Evolutionary conservation across 768 basidiomycete species (phyloP).

Genomic region (Peribolospora baueri): DNA sequence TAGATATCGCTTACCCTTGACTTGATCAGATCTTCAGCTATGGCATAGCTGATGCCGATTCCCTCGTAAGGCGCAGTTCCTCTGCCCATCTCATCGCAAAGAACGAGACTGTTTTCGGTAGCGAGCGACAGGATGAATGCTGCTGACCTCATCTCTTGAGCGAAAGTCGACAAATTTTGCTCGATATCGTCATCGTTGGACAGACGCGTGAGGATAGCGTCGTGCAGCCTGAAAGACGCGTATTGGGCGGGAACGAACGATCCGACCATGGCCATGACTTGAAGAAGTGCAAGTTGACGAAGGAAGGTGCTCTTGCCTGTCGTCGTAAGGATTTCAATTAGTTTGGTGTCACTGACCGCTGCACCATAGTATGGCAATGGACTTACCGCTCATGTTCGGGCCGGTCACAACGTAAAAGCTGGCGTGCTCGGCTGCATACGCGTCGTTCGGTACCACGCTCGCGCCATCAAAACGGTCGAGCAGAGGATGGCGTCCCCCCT

Average conservation of each 20-base stretch:
- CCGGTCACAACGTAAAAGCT: slow-evolving; percentile 54
- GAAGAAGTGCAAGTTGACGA: slow-evolving; percentile 57
- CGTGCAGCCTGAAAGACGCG: slow-evolving; percentile 66
- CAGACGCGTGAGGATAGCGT: slow-evolving; percentile 57
- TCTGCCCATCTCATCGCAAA: slow-evolving; percentile 85
- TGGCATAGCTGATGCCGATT: slow-evolving; percentile 23
- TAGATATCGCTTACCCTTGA: slow-evolving; percentile 30
- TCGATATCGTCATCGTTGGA: slow-evolving; percentile 89
- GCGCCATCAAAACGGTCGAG: slow-evolving; percentile 39
- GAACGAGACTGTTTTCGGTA: slow-evolving; percentile 40
- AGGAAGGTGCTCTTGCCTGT: slow-evolving; percentile 81
- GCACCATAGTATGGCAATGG: no score
- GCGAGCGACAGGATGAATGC: slow-evolving; percentile 66
- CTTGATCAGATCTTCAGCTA: slow-evolving; percentile 29
- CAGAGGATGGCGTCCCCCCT: slow-evolving; percentile 66
- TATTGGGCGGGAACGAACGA: slow-evolving; percentile 61
- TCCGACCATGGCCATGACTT: slow-evolving; percentile 46
- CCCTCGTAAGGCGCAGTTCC: slow-evolving; percentile 55
- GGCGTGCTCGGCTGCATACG: slow-evolving; percentile 60
- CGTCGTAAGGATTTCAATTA: neutral
- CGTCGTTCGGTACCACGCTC: slow-evolving; percentile 63
- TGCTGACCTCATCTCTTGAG: slow-evolving; percentile 73
- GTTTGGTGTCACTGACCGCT: no score
- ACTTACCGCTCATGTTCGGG: slow-evolving; percentile 4
- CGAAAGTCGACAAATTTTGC: slow-evolving; percentile 75